These are phyloP conservation scores for Lomentospora prolificans DNA, from an alignment of 2,329 filamentous ascomycete genomes.

Conservation along the genomic window DNA sequence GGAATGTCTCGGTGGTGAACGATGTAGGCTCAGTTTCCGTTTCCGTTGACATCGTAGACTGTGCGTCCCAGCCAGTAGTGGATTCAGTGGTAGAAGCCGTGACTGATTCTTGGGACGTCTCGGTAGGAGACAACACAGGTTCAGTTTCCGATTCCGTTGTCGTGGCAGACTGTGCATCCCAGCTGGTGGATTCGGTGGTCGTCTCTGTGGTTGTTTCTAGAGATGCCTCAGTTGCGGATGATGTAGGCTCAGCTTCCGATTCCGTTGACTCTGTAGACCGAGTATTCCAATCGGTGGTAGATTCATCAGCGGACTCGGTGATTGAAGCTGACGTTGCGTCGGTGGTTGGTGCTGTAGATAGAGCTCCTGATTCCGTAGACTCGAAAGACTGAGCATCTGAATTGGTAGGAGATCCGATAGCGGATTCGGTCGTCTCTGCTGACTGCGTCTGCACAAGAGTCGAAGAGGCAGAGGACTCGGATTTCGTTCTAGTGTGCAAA, in stretches of 20 bases:
- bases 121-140: background rate
- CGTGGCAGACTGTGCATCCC: background rate
- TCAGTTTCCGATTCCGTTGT: background rate
- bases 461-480: background rate
- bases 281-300: background rate
- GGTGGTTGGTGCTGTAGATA: background rate
- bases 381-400: background rate
- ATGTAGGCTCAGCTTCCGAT: background rate
- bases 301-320: background rate
- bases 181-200: background rate
- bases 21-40: background rate
- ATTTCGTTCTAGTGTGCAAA: background rate
- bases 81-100: background rate
- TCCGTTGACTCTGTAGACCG: background rate
- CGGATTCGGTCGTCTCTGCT: background rate
- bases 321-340: background rate
- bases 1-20: background rate
- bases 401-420: background rate
- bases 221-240: background rate
- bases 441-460: background rate
- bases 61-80: background rate
- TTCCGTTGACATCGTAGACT: background rate
- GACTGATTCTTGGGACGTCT: background rate
- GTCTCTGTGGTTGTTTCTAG: background rate
- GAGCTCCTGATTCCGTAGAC: background rate